phyloP scores from a whole-genome alignment of 257 asterid genomes.

The Coffea canephora region DNA sequence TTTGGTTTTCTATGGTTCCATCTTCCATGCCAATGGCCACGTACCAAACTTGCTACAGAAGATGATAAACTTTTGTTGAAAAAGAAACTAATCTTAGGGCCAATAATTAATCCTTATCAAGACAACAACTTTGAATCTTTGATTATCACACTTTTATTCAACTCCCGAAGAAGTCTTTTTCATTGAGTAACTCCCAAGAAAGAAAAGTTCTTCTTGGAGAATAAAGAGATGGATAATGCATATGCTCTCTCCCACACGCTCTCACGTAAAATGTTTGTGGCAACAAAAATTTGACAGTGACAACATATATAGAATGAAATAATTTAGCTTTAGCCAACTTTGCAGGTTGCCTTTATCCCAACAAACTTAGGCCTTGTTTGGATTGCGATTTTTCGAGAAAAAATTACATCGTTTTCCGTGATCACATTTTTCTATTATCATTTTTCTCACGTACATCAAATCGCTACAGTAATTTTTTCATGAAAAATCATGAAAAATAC shows the following conservation, averaged over 20 bases:
- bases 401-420: too few relatives aligned
- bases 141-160: neutral
- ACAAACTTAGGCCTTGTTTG: too few relatives aligned
- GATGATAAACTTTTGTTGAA: neutral
- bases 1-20: neutral
- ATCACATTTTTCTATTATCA: too few relatives aligned
- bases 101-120: constrained; percentile 1
- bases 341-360: too few relatives aligned
- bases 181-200: neutral
- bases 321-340: too few relatives aligned
- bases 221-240: neutral
- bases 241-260: neutral
- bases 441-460: too few relatives aligned
- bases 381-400: too few relatives aligned
- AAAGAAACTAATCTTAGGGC: neutral
- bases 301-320: neutral
- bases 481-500: too few relatives aligned
- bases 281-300: neutral
- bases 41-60: neutral
- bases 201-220: neutral
- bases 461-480: too few relatives aligned
- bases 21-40: neutral
- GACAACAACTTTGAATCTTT: neutral
- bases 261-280: neutral
- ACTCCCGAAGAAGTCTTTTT: neutral